Base-by-base conservation (phyloP, 768 basidiomycete species). In the Tricholoma furcatifolium region DNA sequence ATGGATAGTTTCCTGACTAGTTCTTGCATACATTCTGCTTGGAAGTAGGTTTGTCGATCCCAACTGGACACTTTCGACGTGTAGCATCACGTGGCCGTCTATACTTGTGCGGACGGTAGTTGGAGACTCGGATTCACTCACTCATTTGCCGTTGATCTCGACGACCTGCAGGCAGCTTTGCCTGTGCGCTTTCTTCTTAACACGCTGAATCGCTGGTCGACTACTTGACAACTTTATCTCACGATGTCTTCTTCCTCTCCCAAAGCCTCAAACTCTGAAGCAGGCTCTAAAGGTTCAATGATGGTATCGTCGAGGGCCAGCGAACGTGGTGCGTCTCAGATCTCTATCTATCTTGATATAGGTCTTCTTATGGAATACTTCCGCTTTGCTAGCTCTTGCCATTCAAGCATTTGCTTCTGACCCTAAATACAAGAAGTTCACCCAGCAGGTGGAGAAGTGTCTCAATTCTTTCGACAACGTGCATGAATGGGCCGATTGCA, bases 401-500 rank as follows among this genome's bases (percentile, higher is more conserved):
- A 77, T 80, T 35, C 82, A 82, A 50, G 64, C 74, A 12, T 84
- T 84, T 62, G 79, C 83, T 23, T 81, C 85, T 8, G 95, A 98
- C 74, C 89, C 92, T 12, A 95, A 94, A 67, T 97, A 85, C 74
- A 93, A 91, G 75, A 97, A 97, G 71, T 98, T 93, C 71, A 77
- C 86, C 0, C 85, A 88, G 50, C 90, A 93, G 62, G 91, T 99
- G 43, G 97, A 99, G 67, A 88, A 88, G 71, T 93, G 91, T 60
- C 77, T 99, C 43, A 88, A 85, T 56, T 87, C 93, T 1, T 98
- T 99, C 64, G 94, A 97, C 64, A 91, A 85, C 63, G 93, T 97
- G 53, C 92, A 96, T 52, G 97, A 99, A 74, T 99, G 97, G 97
- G 95, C 97, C 54, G 97, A 99, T 73, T 98, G 94, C 68, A 98